Evolutionary conservation across 345 rosid species (phyloP).

Genomic region (Firmiana major): DNA sequence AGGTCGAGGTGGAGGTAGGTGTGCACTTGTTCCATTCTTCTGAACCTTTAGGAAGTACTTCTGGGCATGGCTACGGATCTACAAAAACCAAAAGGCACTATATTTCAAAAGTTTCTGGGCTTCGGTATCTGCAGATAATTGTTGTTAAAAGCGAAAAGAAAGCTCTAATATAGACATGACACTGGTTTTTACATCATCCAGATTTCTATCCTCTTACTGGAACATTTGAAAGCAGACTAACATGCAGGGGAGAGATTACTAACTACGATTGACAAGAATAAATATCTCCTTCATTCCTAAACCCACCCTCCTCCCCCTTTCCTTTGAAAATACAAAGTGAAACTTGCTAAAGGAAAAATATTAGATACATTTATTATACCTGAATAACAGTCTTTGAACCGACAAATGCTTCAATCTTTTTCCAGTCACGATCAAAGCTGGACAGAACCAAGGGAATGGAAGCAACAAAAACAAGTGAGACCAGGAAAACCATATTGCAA

Average conservation of each 20-base stretch:
- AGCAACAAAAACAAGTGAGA: neutral
- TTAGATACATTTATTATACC: conserved; percentile 31
- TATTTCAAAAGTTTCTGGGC: neutral
- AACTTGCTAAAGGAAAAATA: neutral
- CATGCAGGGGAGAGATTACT: neutral
- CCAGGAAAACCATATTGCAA: neutral
- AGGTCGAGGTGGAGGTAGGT: conserved; percentile 90
- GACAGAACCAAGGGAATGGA: conserved; percentile 3
- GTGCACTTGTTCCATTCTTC: conserved; percentile 80
- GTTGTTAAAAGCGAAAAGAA: neutral
- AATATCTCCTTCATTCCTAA: neutral
- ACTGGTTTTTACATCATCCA: neutral
- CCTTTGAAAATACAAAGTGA: neutral
- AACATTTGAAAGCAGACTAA: conserved; percentile 1
- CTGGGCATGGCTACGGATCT: conserved; percentile 95
- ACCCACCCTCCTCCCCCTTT: neutral
- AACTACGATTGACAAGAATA: neutral
- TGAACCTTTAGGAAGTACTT: conserved; percentile 86
- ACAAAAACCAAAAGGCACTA: neutral
- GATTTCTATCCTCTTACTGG: neutral
- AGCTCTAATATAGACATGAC: neutral
- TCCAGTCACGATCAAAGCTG: conserved; percentile 96
- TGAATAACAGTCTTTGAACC: conserved; percentile 91
- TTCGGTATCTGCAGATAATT: neutral
- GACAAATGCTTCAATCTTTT: conserved; percentile 83